Evolutionary conservation across 75 land plant genomes (phyloP).

Genomic region (Cupressus sempervirens): DNA sequence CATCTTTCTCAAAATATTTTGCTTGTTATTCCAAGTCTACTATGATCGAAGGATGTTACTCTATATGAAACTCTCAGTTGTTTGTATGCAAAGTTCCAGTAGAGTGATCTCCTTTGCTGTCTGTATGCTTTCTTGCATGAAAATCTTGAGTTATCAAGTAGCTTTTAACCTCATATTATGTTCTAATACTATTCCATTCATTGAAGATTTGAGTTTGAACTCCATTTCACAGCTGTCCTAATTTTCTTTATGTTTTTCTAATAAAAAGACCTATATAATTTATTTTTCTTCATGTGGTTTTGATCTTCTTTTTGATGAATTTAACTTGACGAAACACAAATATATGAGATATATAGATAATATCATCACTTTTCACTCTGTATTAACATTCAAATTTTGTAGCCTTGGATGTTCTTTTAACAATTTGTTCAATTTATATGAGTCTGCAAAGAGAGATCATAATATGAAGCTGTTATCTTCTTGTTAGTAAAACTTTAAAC

Average conservation of each 20-base stretch:
- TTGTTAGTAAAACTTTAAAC: too few relatives aligned
- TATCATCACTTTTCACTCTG: background rate
- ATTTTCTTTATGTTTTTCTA: too few relatives aligned
- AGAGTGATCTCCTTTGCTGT: background rate
- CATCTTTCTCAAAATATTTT: background rate
- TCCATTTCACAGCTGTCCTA: background rate
- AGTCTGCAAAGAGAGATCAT: too few relatives aligned
- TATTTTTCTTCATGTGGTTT: background rate
- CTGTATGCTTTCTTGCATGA: background rate
- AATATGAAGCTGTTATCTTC: too few relatives aligned
- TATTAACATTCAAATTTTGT: background rate
- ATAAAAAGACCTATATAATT: too few relatives aligned
- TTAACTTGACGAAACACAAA: too few relatives aligned
- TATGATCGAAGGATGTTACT: background rate
- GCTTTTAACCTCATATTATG: background rate
- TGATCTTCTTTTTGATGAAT: background rate
- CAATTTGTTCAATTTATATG: too few relatives aligned
- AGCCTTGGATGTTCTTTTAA: background rate
- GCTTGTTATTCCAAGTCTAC: background rate
- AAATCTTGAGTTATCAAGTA: background rate
- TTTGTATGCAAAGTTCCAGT: background rate
- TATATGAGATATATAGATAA: background rate
- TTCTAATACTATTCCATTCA: background rate
- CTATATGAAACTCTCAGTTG: background rate
- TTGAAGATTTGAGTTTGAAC: background rate